phyloP scores from a whole-genome alignment of 139 green algal species.

The Chlorella sp. region DNA sequence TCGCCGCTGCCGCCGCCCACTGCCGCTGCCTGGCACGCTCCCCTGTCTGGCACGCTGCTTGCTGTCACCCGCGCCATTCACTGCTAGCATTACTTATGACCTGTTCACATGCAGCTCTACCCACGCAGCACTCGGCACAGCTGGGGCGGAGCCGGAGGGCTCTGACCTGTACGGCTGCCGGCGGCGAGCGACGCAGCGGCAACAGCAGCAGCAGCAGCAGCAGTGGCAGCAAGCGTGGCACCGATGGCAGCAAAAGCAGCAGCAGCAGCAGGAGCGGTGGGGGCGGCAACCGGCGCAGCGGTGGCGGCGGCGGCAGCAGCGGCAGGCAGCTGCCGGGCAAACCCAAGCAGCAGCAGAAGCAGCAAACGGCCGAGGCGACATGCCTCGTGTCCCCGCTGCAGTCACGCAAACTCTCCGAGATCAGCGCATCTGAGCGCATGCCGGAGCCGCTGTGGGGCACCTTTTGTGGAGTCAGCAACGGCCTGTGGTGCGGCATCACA shows the following conservation, averaged over 20 bases:
- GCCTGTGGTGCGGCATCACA: slow-evolving; percentile 51
- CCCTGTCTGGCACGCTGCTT: background rate
- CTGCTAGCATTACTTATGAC: background rate
- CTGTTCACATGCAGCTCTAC: background rate
- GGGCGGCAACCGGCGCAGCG: background rate
- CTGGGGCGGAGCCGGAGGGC: background rate
- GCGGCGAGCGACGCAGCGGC: background rate
- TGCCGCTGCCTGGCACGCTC: background rate
- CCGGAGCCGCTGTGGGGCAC: slow-evolving; percentile 50
- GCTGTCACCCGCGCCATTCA: background rate
- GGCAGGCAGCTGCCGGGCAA: background rate
- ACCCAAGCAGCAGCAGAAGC: background rate
- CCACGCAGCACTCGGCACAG: background rate
- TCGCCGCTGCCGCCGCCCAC: background rate
- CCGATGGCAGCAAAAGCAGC: background rate
- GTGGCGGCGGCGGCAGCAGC: background rate
- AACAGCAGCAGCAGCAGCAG: background rate
- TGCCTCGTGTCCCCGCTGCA: slow-evolving; percentile 13
- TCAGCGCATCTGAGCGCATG: slow-evolving; percentile 32
- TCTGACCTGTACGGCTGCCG: background rate
- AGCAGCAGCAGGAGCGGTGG: background rate
- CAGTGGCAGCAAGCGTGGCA: background rate
- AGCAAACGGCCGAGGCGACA: background rate
- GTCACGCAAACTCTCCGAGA: background rate
- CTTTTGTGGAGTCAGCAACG: slow-evolving; percentile 51